A percentile compares a stretch with the other conserved stretches of the same genome.
Evolutionary conservation across 768 basidiomycete genomes (phyloP).

Genomic region (Podaxis carcinomalis): DNA sequence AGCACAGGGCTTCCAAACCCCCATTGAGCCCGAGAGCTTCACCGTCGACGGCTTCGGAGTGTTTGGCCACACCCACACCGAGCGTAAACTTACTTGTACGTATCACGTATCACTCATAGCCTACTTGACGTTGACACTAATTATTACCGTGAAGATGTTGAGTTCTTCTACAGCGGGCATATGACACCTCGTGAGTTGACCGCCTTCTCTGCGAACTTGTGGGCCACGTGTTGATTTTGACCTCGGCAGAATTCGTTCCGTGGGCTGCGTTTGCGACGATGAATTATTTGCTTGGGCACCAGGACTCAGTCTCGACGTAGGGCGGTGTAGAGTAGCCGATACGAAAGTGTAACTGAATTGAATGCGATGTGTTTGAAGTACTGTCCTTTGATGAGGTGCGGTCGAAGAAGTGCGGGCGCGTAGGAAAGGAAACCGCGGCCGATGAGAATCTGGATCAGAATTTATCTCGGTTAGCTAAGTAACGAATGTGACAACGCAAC

Average conservation of each 20-base stretch:
- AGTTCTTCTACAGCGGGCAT: conserved; percentile 45
- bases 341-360: neutral
- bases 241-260: neutral
- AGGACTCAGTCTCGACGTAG: conserved; percentile 10
- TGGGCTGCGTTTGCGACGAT: conserved; percentile 68
- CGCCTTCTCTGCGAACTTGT: conserved; percentile 40
- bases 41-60: conserved; percentile 68
- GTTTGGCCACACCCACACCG: conserved; percentile 60
- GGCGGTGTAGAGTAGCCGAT: neutral
- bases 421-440: neutral
- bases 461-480: neutral
- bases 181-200: conserved; percentile 8
- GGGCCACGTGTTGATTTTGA: neutral
- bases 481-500: neutral
- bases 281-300: conserved; percentile 56
- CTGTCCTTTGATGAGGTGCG: neutral
- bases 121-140: conserved; percentile 52
- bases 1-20: conserved; percentile 69
- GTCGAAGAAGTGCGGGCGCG: neutral
- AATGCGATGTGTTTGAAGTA: neutral
- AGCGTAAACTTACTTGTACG: conserved; percentile 61
- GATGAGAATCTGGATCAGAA: neutral
- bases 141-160: conserved; percentile 36
- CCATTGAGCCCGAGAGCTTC: conserved; percentile 62
- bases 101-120: conserved; percentile 38